phyloP scores from a whole-genome alignment of 805 yeast species.

The Lipomyces spencermartinsiae region DNA sequence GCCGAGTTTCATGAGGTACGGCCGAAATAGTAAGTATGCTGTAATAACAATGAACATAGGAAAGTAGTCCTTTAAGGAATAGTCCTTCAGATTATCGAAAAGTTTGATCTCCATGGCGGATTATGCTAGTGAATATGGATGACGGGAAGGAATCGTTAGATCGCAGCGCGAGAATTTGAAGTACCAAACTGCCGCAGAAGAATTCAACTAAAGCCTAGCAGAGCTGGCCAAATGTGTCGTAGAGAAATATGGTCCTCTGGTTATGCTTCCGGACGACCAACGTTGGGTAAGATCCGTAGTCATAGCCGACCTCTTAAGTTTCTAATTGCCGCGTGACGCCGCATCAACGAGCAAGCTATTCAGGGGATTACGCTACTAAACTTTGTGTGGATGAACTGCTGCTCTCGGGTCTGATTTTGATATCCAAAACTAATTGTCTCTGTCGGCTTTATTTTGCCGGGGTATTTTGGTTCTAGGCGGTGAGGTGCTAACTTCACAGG shows the following conservation, averaged over 20 bases:
- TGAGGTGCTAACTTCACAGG: no score
- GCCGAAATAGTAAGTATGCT: slow-evolving; percentile 40
- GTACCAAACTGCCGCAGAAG: neutral
- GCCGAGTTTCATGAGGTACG: slow-evolving; percentile 36
- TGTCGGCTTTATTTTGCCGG: no score
- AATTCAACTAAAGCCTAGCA: neutral
- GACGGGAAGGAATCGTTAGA: neutral
- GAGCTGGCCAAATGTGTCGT: neutral
- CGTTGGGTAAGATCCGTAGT: no score
- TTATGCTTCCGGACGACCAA: neutral
- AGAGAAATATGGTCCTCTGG: neutral
- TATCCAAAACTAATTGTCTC: no score
- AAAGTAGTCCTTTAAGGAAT: slow-evolving; percentile 26
- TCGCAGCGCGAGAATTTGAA: neutral
- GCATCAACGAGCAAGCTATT: neutral
- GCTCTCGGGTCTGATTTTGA: neutral
- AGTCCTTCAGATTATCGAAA: slow-evolving; percentile 25
- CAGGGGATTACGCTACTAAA: neutral
- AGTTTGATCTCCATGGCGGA: neutral
- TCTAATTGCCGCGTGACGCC: neutral
- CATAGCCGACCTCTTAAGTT: neutral
- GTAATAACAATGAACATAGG: slow-evolving; percentile 36
- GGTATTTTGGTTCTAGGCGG: no score
- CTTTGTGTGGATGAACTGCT: neutral
- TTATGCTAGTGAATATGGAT: neutral